Evolutionary conservation across 768 basidiomycete genomes (phyloP).

Genomic region (Auricularia sp.): DNA sequence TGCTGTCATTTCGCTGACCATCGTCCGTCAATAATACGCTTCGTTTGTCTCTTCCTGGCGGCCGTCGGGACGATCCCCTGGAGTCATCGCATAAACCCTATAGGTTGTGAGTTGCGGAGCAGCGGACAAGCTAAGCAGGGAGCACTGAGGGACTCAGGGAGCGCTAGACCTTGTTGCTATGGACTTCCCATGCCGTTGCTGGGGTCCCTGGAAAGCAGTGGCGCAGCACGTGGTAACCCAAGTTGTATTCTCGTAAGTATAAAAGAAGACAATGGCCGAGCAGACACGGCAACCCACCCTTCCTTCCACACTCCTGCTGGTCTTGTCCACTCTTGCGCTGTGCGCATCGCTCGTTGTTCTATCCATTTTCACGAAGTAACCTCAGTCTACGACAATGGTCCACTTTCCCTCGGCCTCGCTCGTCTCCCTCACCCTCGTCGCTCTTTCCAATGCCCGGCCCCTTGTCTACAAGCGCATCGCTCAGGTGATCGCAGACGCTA

Average conservation of each 20-base stretch:
- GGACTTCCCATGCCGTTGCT: neutral
- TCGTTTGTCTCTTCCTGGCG: no score
- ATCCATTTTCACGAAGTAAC: neutral
- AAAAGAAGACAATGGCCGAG: neutral
- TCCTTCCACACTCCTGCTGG: neutral
- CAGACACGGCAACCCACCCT: neutral
- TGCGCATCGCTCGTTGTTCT: conserved; percentile 1
- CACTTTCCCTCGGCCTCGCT: neutral
- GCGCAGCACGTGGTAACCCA: neutral
- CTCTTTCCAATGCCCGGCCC: neutral
- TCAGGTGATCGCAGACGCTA: conserved; percentile 38
- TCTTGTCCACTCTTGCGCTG: neutral
- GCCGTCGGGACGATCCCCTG: no score
- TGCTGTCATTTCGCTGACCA: no score
- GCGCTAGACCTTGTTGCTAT: no score
- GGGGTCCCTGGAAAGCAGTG: neutral
- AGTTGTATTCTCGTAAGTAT: neutral
- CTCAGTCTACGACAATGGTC: neutral
- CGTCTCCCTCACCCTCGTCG: neutral
- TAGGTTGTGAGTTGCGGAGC: no score
- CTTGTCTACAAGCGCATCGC: conserved; percentile 33
- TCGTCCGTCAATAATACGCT: no score
- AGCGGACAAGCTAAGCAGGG: no score
- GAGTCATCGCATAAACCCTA: no score
- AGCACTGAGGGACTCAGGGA: no score